Evolutionary conservation across 2,329 filamentous ascomycete species (phyloP), one percentile per base, ranked within the genome.

Genomic region (Fusarium denticulatum): DNA sequence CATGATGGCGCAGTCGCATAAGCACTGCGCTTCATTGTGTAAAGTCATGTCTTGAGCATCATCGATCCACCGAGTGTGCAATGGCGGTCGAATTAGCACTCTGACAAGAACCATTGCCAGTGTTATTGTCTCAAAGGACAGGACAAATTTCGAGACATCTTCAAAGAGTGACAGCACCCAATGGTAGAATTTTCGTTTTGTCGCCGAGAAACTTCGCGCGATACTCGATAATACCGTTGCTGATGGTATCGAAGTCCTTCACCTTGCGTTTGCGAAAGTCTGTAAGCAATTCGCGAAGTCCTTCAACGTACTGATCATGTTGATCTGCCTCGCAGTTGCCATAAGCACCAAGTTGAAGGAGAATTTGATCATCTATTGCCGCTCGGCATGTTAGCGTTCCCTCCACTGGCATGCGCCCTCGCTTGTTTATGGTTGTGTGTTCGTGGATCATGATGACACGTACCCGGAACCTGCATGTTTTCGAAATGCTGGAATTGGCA

Each of bases 401-500:
- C 83, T 83, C 81, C 67, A 68, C 65, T 71, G 74, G 71, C 64
- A 71, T 65, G 56, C 60, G 63, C 69, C 74, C 69, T 62, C 58
- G 71, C 62, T 62, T 71, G 62, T 73, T 60, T 71, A 50, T 64
- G 69, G 67, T 67, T 74, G 46, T 49, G 28, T 45, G 52, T 57
- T 73, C 70, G 56, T 59, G 57, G 69, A 55, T 57, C 42, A 69
- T 47, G 47, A 56, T 68, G 55, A 64, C 69, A 82, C 82, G 75
- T 81, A 84, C 82, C 82, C 73, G 82, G 79, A 57, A 81, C 79
- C 61, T 79, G 78, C 76, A 83, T 82, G 58, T 73, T 79, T 52
- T 80, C 80, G 80, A 97, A 95, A 84, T 99, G 96, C 85, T 98
- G 89, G 74, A 85, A 91, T 63, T 90, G 85, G 83, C 96, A 99